Evolutionary conservation across 192 early-diverging fungal genomes (phyloP).

Genomic region (Chytriomyces hyalinus): DNA sequence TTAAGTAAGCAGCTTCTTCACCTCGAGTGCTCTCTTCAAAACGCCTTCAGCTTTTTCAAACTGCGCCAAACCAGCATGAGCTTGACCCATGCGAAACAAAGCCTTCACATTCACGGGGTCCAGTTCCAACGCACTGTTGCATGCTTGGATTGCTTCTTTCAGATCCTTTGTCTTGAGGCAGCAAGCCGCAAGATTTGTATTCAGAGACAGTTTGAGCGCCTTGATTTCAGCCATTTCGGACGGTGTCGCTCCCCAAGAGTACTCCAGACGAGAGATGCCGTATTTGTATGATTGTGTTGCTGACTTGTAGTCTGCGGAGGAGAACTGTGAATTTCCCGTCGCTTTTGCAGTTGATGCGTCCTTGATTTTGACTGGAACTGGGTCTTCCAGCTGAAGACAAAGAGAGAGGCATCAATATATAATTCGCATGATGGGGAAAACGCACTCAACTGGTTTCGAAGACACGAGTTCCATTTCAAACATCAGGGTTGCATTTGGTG

Average conservation of each 20-base stretch:
- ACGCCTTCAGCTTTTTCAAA: slow-evolving; percentile 25
- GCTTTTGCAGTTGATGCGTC: slow-evolving; percentile 28
- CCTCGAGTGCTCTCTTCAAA: slow-evolving; percentile 22
- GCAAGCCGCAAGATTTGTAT: slow-evolving; percentile 40
- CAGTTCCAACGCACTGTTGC: slow-evolving; percentile 33
- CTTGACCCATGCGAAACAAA: slow-evolving; percentile 32
- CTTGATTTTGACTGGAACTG: slow-evolving; percentile 27
- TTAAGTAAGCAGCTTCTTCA: not conserved
- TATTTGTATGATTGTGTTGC: slow-evolving; percentile 24
- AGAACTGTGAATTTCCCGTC: slow-evolving; percentile 34
- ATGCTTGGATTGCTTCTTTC: slow-evolving; percentile 30
- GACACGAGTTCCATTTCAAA: slow-evolving; percentile 59
- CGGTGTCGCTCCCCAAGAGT: slow-evolving; percentile 41
- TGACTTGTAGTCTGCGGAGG: slow-evolving; percentile 5
- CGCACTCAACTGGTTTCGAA: slow-evolving; percentile 36
- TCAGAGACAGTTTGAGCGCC: slow-evolving; percentile 29
- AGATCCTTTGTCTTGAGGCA: slow-evolving; percentile 33
- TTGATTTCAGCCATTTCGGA: slow-evolving; percentile 25
- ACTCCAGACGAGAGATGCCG: slow-evolving; percentile 30
- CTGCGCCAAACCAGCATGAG: slow-evolving; percentile 14
- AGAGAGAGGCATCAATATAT: not conserved
- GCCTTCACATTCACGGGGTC: slow-evolving; percentile 34
- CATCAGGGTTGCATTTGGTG: slow-evolving; percentile 65
- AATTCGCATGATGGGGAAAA: not conserved
- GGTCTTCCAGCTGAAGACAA: slow-evolving; percentile 31